Evolutionary conservation across 345 rosid species (phyloP).

Genomic region (Gossypium stocksii): DNA sequence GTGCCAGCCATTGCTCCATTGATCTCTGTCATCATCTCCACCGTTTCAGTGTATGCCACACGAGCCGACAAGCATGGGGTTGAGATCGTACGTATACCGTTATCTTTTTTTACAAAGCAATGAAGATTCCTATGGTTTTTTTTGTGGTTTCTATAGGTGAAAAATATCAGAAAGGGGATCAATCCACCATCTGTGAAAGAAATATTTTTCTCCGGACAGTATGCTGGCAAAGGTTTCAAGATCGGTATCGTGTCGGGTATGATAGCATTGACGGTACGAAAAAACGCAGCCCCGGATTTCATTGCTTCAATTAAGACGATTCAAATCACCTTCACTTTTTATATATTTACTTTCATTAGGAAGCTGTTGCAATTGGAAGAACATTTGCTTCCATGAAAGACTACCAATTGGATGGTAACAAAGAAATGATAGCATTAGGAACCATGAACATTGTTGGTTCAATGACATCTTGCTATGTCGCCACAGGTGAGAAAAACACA

Average conservation of each 20-base stretch:
- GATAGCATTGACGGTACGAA: slow-evolving; percentile 71
- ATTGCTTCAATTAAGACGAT: no score
- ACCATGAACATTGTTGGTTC: slow-evolving; percentile 93
- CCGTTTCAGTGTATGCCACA: slow-evolving; percentile 71
- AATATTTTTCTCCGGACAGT: slow-evolving; percentile 57
- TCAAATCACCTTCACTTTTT: not conserved
- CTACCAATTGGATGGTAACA: slow-evolving; percentile 90
- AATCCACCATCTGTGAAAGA: slow-evolving; percentile 63
- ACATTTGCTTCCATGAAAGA: slow-evolving; percentile 90
- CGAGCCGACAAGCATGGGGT: slow-evolving; percentile 80
- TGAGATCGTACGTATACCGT: slow-evolving; percentile 51
- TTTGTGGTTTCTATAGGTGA: slow-evolving; percentile 39
- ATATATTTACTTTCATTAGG: slow-evolving; percentile 34
- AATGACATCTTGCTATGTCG: slow-evolving; percentile 84
- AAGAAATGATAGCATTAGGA: slow-evolving; percentile 93
- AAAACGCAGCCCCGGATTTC: not conserved
- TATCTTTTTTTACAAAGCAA: not conserved
- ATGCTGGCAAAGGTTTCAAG: slow-evolving; percentile 61
- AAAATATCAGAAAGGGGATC: slow-evolving; percentile 68
- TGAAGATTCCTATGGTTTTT: not conserved
- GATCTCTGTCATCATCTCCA: slow-evolving; percentile 66
- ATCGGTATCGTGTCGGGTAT: slow-evolving; percentile 82
- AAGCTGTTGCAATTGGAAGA: slow-evolving; percentile 91
- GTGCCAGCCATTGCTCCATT: slow-evolving; percentile 83
- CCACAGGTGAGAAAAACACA: slow-evolving; percentile 54